Evolutionary conservation across 805 yeast species (phyloP), one percentile per base, ranked within the genome.

Genomic region (Pichia deserticola): DNA sequence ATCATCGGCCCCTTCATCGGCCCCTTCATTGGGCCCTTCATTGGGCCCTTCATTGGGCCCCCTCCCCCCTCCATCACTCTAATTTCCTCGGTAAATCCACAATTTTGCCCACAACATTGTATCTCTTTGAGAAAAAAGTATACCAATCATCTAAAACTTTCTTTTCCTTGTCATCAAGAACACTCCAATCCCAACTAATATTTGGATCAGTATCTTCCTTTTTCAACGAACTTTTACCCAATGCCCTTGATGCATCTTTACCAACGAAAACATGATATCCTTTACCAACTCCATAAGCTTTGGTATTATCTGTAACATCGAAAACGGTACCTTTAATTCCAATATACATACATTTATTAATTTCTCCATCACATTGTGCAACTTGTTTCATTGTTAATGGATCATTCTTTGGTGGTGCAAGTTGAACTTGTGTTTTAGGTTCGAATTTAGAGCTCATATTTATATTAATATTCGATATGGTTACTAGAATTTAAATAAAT

Each of bases 281-380:
- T 52, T 79, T 77, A 0, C 89, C 90, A 3, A 84, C 83, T 0
- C 95, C 96, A 61, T 88, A 88, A 38, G 82, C 82, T 13, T 75
- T 78, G 11, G 63, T 57, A 60, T 87, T 88, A 42, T 69, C 61
- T 0, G 86, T 76, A 9, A 89, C 96, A 59, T 88, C 96, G 63
- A 86, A 89, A 10, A 89, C 79, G 2, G 73, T 73, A 25, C 95
- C 93, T 53, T 82, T 81, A 57, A 88, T 82, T 7, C 81, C 93
- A 20, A 88, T 84, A 64, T 81, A 88, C 55, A 86, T 75, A 12
- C 56, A 51, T 12, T 51, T 49, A 51, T 75, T 66, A 7, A 34
- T 28, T 42, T 47, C 54, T 4, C 67, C 68, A 35, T 63, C 57
- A 35, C 56, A 55, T 38, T 51, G 41, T 28, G 54, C 42, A 4